phyloP scores from a whole-genome alignment of 208 protist species.

The Naegleria lovaniensis region DNA sequence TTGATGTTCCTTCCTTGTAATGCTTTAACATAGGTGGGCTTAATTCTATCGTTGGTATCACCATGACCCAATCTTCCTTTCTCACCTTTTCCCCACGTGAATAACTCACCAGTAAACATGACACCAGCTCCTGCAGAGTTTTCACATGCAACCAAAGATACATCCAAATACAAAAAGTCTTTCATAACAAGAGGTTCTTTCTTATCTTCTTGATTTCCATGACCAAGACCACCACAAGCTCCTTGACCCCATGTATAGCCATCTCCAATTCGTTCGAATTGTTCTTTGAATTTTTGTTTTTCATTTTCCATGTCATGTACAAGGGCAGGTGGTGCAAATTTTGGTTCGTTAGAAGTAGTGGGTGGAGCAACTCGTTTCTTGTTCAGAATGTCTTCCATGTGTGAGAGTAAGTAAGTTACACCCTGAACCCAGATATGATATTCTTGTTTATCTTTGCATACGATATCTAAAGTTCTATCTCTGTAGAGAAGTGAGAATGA shows the following conservation, averaged over 20 bases:
- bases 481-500: not conserved
- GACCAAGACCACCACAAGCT: not conserved
- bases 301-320: not conserved
- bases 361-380: not conserved
- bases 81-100: constrained; percentile 18
- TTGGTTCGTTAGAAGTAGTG: not conserved
- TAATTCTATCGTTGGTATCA: constrained; percentile 3
- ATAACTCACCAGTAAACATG: constrained; percentile 21
- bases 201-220: constrained; percentile 10
- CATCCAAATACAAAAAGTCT: constrained; percentile 25
- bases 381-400: not conserved
- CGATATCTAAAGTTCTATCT: constrained; percentile 17
- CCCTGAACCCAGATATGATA: not conserved
- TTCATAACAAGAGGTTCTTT: constrained; percentile 1
- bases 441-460: constrained; percentile 19
- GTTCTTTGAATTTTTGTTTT: constrained; percentile 23
- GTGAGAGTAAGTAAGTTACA: not conserved
- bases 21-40: not conserved
- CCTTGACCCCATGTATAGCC: constrained; percentile 17
- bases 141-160: not conserved
- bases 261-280: not conserved
- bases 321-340: not conserved
- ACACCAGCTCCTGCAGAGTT: not conserved
- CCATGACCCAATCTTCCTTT: constrained; percentile 26
- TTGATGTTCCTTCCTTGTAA: not conserved